phyloP scores from a whole-genome alignment of 2,329 filamentous ascomycete species.

The Monascus ruber region DNA sequence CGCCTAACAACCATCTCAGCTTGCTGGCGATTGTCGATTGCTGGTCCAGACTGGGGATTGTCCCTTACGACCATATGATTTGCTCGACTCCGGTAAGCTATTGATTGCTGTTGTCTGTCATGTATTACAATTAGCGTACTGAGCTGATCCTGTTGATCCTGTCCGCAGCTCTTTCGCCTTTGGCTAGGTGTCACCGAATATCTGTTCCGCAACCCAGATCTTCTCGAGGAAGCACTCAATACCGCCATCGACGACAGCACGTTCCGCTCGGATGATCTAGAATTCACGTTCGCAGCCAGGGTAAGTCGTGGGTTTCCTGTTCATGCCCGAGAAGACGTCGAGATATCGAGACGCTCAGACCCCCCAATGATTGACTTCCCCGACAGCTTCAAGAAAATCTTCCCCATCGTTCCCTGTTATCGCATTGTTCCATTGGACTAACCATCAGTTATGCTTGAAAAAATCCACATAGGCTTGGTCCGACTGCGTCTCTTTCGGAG shows the following conservation, averaged over 20 bases:
- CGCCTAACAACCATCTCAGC: conserved; percentile 80
- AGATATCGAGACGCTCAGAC: no score
- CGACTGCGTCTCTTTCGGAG: conserved; percentile 78
- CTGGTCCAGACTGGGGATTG: conserved; percentile 87
- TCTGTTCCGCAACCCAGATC: conserved; percentile 68
- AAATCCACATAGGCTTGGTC: conserved; percentile 60
- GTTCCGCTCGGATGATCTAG: conserved; percentile 89
- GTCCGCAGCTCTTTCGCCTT: conserved; percentile 64
- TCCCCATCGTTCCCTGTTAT: no score
- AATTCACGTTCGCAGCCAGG: conserved; percentile 93
- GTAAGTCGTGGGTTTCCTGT: conserved; percentile 23
- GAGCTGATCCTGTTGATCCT: conserved; percentile 1
- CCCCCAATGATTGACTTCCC: no score
- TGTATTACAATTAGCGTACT: background rate
- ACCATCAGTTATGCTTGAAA: background rate
- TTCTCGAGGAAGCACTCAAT: conserved; percentile 74
- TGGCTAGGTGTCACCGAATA: conserved; percentile 97
- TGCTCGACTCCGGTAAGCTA: conserved; percentile 73
- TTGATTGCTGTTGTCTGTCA: conserved; percentile 1
- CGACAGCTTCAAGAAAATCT: no score
- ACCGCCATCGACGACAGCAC: conserved; percentile 82
- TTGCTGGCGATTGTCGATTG: conserved; percentile 96
- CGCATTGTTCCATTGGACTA: no score
- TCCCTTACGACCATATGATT: conserved; percentile 99
- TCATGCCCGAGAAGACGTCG: no score